phyloP scores from a whole-genome alignment of 345 rosid genomes.

The Populus deltoides region DNA sequence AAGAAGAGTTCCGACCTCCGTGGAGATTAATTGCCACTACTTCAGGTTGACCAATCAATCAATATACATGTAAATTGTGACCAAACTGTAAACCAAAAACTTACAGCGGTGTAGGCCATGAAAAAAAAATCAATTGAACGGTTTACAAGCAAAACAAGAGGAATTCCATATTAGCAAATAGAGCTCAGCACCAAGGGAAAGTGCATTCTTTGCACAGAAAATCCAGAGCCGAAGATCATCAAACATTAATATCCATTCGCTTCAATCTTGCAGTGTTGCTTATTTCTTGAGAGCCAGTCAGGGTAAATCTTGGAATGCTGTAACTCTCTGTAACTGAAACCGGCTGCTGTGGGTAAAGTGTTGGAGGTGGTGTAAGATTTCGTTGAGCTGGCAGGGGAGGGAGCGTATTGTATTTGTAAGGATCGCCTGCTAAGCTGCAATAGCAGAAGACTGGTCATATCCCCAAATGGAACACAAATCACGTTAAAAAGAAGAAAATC shows the following conservation, averaged over 20 bases:
- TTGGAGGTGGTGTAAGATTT: slow-evolving; percentile 95
- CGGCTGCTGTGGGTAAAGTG: slow-evolving; percentile 90
- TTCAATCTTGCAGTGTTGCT: slow-evolving; percentile 62
- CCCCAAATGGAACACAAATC: neutral
- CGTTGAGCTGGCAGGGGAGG: slow-evolving; percentile 94
- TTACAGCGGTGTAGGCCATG: neutral
- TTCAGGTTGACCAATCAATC: slow-evolving; percentile 9
- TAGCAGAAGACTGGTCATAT: neutral
- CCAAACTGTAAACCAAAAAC: slow-evolving; percentile 5
- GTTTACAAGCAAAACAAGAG: slow-evolving; percentile 7
- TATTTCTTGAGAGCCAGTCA: slow-evolving; percentile 48
- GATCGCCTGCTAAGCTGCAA: slow-evolving; percentile 61
- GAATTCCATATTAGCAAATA: neutral
- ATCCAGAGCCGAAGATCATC: slow-evolving; percentile 9
- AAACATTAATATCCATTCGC: slow-evolving; percentile 82
- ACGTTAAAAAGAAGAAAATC: neutral
- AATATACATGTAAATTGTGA: slow-evolving; percentile 17
- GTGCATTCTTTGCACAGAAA: neutral
- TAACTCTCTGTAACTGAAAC: slow-evolving; percentile 66
- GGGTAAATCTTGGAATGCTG: slow-evolving; percentile 68
- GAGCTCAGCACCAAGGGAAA: neutral
- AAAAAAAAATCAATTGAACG: slow-evolving; percentile 25
- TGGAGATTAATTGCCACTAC: neutral
- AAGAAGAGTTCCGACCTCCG: neutral
- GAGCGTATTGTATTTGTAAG: slow-evolving; percentile 64